Evolutionary conservation across 2,329 filamentous ascomycete genomes (phyloP), one percentile per base, ranked within the genome.

Genomic region (Talaromyces atroroseus): DNA sequence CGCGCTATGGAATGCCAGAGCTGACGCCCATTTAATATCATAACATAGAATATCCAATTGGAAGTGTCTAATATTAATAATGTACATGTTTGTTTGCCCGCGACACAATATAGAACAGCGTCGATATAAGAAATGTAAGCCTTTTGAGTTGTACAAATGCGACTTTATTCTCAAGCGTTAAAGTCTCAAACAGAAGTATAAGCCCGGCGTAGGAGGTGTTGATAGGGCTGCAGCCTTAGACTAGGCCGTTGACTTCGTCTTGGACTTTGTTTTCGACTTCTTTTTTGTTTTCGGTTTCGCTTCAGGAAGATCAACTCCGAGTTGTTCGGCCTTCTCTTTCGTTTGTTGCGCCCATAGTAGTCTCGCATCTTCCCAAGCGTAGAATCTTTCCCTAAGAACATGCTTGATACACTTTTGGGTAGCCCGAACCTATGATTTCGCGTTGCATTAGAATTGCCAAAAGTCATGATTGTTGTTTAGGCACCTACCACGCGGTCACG

Each of bases 341-440:
- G 45, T 34, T 34, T 49, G 44, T 36, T 54, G 29, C 45, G 48
- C 26, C 52, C 52, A 54, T 32, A 74, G 63, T 40, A 66, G 65
- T 53, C 67, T 65, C 34, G 73, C 74, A 40, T 75, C 73, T 57
- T 73, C 71, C 88, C 90, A 97, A 10, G 89, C 82, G 74, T 96
- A 92, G 76, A 84, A 94, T 66, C 92, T 82, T 75, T 96, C 92
- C 36, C 89, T 92, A 66, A 97, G 77, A 50, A 86, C 82, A 63
- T 94, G 88, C 76, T 90, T 90, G 73, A 97, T 95, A 47, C 81
- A 80, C 66, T 84, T 82, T 82, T 92, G 90, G 23, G 92, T 96
- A 69, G 78, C 77, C 64, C 80, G 80, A 58, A 95, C 82, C 90
- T 95, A 34, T 45, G 18, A 24, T 46, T 46, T 29, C 26, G 12